Conservation (phyloP, 176 grass and related monocot species). For the Paspalum notatum region DNA sequence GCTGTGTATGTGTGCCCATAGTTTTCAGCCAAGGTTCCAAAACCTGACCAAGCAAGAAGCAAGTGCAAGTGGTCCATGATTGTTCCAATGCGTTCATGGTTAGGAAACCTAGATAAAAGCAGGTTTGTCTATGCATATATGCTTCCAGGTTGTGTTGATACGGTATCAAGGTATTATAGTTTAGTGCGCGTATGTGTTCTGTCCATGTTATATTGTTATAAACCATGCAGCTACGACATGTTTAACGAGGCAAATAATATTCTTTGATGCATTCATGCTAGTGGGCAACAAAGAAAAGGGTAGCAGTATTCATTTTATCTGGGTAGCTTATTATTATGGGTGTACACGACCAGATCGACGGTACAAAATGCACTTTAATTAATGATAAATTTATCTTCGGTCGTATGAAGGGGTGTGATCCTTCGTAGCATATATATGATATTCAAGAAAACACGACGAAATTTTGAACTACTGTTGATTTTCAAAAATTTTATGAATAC, state of each 20-base stretch:
- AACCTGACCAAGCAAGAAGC: not conserved
- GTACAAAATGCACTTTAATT: no score
- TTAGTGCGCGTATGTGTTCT: no score
- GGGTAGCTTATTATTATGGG: no score
- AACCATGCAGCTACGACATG: not conserved
- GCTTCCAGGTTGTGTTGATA: constrained; percentile 11
- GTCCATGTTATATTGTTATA: not conserved
- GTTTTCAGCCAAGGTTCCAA: constrained; percentile 1
- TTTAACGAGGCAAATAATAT: no score
- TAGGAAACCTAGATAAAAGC: not conserved
- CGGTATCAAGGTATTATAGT: not conserved
- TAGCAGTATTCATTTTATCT: no score
- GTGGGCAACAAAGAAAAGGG: not conserved
- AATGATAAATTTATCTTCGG: no score
- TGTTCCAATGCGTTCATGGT: not conserved
- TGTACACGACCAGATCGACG: no score
- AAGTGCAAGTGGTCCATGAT: not conserved
- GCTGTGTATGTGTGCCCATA: not conserved
- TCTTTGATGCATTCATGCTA: not conserved
- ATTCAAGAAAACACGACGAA: no score
- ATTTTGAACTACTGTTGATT: no score
- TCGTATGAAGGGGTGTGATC: no score
- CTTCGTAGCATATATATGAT: no score
- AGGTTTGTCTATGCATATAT: not conserved
- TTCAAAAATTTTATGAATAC: no score